Evolutionary conservation across 768 basidiomycete species (phyloP), one percentile per base, ranked within the genome.

Genomic region (Infundibulicybe gibba): DNA sequence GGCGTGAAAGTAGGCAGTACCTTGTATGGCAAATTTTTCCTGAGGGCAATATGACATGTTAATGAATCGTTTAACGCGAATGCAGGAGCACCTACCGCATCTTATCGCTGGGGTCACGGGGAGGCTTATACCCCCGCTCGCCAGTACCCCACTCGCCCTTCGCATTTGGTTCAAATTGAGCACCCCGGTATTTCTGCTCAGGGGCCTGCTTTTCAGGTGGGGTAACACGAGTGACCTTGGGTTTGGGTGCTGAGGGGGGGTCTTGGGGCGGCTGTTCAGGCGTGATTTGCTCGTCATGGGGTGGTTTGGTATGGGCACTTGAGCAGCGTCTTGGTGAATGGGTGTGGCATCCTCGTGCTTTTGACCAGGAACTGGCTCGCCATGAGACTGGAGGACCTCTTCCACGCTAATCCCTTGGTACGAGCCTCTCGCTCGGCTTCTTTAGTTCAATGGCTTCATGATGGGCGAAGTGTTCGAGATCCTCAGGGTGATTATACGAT

Each of bases 401-500:
- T 89, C 80, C 42, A 90, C 79, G 6, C 80, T 66, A 42, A 95
- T 79, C 19, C 94, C 93, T 61, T 93, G 88, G 65, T 72, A 97
- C 59, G 73, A 10, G 92, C 88, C 65, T 94, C 92, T 19, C 83
- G 80, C 57, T 87, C 84, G 17, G 85, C 87, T 66, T 98, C 95
- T 53, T 83, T 67, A 8, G 77, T 60, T 98, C 95, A 49, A 98
- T 97, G 3, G 66, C 57, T 54, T 88, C 90, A 62, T 98, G 95
- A 44, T 90, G 82, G 20, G 82, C 75, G 60, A 98, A 98, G 61
- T 99, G 95, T 56, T 94, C 94, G 40, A 87, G 47, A 63, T 93
- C 92, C 66, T 98, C 97, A 1, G 93, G 87, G 63, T 99, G 97
- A 49, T 61, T 87, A 68, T 98, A 99, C 0, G 94, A 78, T 54